Conservation (phyloP, 1,139 yeast genomes). For the Eremothecium cymbalariae region DNA sequence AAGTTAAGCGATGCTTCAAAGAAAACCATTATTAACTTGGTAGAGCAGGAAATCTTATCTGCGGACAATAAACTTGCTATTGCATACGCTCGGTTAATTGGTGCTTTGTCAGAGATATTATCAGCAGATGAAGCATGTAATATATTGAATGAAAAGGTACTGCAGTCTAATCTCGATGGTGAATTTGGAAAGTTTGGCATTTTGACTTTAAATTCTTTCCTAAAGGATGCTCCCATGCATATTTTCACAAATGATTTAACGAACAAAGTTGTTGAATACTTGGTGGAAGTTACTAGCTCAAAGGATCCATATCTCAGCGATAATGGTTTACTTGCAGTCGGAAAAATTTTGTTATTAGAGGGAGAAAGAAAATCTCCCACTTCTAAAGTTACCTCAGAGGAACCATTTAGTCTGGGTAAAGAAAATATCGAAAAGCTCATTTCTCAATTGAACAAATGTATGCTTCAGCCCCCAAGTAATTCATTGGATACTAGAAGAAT, state of each 20-base stretch:
- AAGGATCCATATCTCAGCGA: constrained; percentile 55
- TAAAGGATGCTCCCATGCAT: constrained; percentile 64
- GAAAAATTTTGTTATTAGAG: constrained; percentile 59
- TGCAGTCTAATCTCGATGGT: constrained; percentile 35
- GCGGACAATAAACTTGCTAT: constrained; percentile 55
- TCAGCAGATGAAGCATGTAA: constrained; percentile 56
- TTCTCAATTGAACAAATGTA: constrained; percentile 42
- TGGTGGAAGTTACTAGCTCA: constrained; percentile 42
- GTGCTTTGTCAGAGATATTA: constrained; percentile 64
- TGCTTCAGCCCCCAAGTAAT: constrained; percentile 47
- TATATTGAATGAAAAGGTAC: constrained; percentile 54
- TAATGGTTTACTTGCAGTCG: constrained; percentile 74
- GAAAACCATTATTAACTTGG: constrained; percentile 58
- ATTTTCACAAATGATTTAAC: constrained; percentile 46
- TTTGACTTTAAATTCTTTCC: constrained; percentile 68
- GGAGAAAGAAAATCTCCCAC: constrained; percentile 39
- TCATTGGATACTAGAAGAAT: constrained; percentile 79
- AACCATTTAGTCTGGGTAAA: constrained; percentile 35
- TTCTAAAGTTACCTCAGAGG: constrained; percentile 22
- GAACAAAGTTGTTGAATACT: constrained; percentile 42
- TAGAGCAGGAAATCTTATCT: constrained; percentile 60
- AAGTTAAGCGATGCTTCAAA: constrained; percentile 72
- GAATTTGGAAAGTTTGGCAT: constrained; percentile 53
- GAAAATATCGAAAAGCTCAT: constrained; percentile 37
- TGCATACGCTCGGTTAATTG: constrained; percentile 71